phyloP scores from a whole-genome alignment of 805 yeast species.

The Debaryomyces prosopidis region DNA sequence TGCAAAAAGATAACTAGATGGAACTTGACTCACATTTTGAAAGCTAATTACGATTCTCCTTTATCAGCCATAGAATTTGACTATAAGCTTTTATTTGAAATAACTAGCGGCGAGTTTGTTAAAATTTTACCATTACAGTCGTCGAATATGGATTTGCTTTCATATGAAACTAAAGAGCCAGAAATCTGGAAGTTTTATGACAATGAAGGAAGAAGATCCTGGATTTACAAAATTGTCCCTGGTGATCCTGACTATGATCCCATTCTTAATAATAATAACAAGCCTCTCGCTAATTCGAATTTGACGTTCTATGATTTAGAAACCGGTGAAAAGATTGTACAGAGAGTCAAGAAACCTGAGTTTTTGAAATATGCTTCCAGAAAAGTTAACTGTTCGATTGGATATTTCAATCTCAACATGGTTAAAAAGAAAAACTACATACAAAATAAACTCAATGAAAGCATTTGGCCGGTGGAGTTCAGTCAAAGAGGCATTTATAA shows the following conservation, averaged over 20 bases:
- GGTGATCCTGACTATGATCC: constrained; percentile 32
- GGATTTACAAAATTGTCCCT: constrained; percentile 59
- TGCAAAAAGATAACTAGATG: constrained; percentile 60
- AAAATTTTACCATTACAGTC: constrained; percentile 31
- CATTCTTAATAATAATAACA: constrained; percentile 18
- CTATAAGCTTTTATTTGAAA: constrained; percentile 52
- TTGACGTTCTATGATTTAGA: constrained; percentile 60
- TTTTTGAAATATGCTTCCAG: constrained; percentile 55
- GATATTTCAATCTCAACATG: constrained; percentile 43
- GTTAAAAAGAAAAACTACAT: constrained; percentile 32
- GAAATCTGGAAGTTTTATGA: constrained; percentile 53
- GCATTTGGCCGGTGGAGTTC: constrained; percentile 54
- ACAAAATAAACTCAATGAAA: constrained; percentile 29
- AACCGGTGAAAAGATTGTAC: constrained; percentile 60
- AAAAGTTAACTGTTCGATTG: constrained; percentile 56
- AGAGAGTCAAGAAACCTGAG: constrained; percentile 44
- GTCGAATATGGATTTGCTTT: constrained; percentile 11
- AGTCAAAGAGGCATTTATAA: constrained; percentile 56
- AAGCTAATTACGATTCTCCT: constrained; percentile 23
- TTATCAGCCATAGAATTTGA: constrained; percentile 68
- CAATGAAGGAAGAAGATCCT: constrained; percentile 75
- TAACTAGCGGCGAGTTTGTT: constrained; percentile 40
- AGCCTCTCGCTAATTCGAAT: constrained; percentile 23
- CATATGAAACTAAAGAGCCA: constrained; percentile 21
- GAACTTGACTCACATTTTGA: constrained; percentile 39